Evolutionary conservation across 2,329 filamentous ascomycete genomes (phyloP).

Genomic region (Cladosporium oxysporum): DNA sequence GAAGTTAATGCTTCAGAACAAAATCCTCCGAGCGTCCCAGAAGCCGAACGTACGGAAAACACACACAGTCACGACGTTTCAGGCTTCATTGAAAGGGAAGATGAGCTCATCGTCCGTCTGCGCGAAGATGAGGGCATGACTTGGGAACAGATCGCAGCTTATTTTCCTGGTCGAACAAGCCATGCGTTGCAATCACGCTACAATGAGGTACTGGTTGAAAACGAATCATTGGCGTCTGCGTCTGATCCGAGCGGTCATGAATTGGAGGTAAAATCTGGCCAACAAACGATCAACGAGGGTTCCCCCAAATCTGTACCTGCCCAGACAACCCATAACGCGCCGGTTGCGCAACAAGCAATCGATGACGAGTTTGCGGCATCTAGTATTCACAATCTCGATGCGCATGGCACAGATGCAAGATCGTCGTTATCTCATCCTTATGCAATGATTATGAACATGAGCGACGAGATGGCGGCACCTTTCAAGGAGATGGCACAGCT

Average conservation of each 20-base stretch:
- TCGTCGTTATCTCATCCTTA: not conserved
- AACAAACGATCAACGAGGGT: not conserved
- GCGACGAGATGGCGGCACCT: slow-evolving; percentile 36
- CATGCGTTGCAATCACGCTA: not conserved
- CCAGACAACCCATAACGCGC: not conserved
- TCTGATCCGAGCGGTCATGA: not conserved
- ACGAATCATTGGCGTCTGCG: not conserved
- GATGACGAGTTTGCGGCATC: not conserved
- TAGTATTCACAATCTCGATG: not conserved
- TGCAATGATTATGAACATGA: slow-evolving; percentile 39
- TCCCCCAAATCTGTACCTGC: not conserved
- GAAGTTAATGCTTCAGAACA: not conserved
- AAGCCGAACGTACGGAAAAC: not conserved
- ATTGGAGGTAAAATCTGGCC: not conserved
- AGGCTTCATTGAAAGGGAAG: slow-evolving; percentile 23
- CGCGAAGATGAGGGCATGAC: slow-evolving; percentile 39
- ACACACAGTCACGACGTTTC: slow-evolving; percentile 30
- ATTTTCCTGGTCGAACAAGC: slow-evolving; percentile 13
- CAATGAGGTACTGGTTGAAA: not conserved
- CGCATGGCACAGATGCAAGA: not conserved
- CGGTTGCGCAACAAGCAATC: not conserved
- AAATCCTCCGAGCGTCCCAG: not conserved
- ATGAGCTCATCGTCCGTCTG: slow-evolving; percentile 39
- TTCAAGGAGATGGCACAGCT: slow-evolving; percentile 15
- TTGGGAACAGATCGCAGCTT: slow-evolving; percentile 14